phyloP scores from a whole-genome alignment of 78 protist species.

The Planoprotostelium fungivorum region DNA sequence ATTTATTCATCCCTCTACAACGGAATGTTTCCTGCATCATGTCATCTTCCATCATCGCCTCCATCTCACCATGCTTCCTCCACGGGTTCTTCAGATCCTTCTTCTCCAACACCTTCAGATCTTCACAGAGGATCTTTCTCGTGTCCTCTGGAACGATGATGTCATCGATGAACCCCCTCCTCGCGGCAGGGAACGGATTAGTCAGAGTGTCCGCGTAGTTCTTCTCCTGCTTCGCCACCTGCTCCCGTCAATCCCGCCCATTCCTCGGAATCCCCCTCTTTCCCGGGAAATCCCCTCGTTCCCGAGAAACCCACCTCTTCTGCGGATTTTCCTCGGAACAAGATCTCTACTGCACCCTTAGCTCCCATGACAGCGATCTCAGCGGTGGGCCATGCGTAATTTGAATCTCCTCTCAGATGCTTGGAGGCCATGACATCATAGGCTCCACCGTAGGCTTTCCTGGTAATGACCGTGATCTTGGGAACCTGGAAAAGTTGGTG shows the following conservation, averaged over 20 bases:
- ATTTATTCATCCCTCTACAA: no score
- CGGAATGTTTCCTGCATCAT: no score
- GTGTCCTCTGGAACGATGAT: conserved; percentile 82
- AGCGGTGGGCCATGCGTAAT: conserved; percentile 98
- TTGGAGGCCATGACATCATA: conserved; percentile 95
- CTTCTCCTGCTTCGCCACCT: conserved; percentile 43
- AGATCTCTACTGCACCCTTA: conserved; percentile 95
- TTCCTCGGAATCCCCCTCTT: no score
- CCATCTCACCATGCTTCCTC: conserved; percentile 95
- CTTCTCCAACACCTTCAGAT: conserved; percentile 74
- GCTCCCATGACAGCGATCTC: conserved; percentile 99
- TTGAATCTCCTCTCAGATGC: conserved; percentile 96
- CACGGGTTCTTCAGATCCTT: conserved; percentile 78
- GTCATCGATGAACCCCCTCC: conserved; percentile 95
- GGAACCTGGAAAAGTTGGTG: background rate
- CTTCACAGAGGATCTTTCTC: conserved; percentile 74
- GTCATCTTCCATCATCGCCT: no score
- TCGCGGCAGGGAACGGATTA: conserved; percentile 95
- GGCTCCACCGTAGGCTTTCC: conserved; percentile 99
- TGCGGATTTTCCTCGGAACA: conserved; percentile 73
- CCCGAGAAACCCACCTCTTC: background rate
- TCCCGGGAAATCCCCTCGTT: no score
- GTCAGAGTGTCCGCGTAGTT: conserved; percentile 82
- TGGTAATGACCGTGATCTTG: conserved; percentile 94
- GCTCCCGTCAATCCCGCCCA: no score